Percentiles rank a stretch among this genome's conserved stretches.
phyloP scores from a whole-genome alignment of 1,284 basidiomycete genomes.

The Apiotrichum veenhuisii region DNA sequence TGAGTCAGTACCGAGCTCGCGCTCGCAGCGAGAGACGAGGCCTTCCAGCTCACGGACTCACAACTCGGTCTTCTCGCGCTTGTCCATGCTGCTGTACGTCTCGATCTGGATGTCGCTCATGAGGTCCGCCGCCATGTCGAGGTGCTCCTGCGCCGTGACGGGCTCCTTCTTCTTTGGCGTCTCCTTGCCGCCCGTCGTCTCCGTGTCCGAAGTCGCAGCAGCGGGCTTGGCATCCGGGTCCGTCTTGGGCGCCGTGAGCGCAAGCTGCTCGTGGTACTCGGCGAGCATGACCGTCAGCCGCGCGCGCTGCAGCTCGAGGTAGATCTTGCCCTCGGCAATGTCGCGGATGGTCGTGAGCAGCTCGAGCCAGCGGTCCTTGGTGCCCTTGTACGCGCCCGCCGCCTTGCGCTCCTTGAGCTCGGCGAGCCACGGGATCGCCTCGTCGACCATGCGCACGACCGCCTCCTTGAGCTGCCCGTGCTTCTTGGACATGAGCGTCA shows the following conservation, averaged over 20 bases:
- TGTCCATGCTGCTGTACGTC: constrained; percentile 97
- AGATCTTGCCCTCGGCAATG: constrained; percentile 98
- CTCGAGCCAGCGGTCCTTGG: constrained; percentile 74
- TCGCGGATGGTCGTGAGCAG: constrained; percentile 81
- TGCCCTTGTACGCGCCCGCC: constrained; percentile 52
- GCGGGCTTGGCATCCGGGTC: constrained; percentile 1
- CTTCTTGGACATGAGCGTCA: constrained; percentile 81
- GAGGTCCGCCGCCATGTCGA: constrained; percentile 80
- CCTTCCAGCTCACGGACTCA: constrained; percentile 21
- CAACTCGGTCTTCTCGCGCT: constrained; percentile 96
- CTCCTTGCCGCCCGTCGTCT: constrained; percentile 38
- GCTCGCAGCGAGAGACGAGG: no score
- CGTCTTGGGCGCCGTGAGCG: constrained; percentile 39
- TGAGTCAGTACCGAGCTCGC: neutral
- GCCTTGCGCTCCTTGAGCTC: constrained; percentile 55
- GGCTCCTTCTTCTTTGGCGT: constrained; percentile 42
- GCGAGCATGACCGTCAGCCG: constrained; percentile 83
- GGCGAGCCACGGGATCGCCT: constrained; percentile 72
- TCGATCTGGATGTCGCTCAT: constrained; percentile 95
- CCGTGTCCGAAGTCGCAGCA: constrained; percentile 1
- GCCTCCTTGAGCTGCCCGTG: constrained; percentile 94
- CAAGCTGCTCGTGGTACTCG: constrained; percentile 72
- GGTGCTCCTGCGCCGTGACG: constrained; percentile 54
- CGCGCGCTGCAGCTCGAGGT: constrained; percentile 93
- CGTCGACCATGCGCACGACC: constrained; percentile 85